These are phyloP conservation scores for Triangularia verruculosa DNA, from an alignment of 2,329 filamentous ascomycete genomes.

Conservation along the genomic window DNA sequence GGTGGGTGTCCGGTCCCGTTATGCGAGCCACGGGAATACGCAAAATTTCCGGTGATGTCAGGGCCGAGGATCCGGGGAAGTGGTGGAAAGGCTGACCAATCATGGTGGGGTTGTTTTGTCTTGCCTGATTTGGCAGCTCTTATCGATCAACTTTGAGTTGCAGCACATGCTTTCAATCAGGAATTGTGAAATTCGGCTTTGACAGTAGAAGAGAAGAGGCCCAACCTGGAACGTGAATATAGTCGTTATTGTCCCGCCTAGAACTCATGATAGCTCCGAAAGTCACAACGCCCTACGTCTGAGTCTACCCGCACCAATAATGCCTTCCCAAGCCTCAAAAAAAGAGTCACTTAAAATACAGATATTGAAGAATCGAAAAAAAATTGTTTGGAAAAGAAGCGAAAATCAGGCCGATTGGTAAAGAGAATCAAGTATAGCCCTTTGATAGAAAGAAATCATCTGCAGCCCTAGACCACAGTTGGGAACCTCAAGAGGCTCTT, in stretches of 20 bases:
- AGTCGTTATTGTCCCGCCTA: too few relatives aligned
- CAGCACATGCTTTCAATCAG: too few relatives aligned
- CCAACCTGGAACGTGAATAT: too few relatives aligned
- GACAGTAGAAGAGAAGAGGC: too few relatives aligned
- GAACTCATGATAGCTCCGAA: background rate
- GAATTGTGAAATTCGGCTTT: too few relatives aligned
- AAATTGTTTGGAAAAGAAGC: background rate
- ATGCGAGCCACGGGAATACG: slow-evolving; percentile 7
- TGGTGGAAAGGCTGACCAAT: background rate
- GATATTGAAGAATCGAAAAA: background rate
- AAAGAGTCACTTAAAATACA: background rate
- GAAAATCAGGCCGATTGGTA: slow-evolving; percentile 3
- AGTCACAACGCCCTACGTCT: background rate
- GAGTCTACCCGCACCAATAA: background rate
- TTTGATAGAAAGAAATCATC: background rate
- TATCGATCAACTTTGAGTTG: too few relatives aligned
- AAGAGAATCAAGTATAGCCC: background rate
- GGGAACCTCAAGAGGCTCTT: background rate
- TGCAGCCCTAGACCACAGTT: background rate
- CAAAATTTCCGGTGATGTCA: slow-evolving; percentile 31
- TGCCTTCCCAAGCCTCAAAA: background rate
- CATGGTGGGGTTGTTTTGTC: background rate
- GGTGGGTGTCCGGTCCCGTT: background rate
- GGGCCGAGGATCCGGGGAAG: slow-evolving; percentile 12
- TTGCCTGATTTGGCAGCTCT: background rate